Percentiles rank a stretch among this genome's conserved stretches.
Evolutionary conservation across 306 rosid genomes (phyloP).

Genomic region (Hylodesmum podocarpum): DNA sequence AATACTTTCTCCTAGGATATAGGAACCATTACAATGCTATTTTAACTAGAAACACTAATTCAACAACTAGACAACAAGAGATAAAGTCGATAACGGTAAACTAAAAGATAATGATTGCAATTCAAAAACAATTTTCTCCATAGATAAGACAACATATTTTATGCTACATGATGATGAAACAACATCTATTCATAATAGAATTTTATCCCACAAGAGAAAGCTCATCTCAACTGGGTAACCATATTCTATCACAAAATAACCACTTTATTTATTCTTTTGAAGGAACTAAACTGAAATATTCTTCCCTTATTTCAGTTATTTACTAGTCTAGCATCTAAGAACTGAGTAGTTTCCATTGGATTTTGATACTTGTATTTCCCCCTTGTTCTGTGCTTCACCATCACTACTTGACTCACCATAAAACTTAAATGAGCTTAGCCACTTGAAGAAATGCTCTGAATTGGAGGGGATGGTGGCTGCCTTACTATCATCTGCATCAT

Average conservation of each 20-base stretch:
- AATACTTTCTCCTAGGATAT: too few relatives aligned
- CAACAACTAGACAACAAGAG: too few relatives aligned
- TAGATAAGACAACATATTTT: not conserved
- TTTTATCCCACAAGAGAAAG: not conserved
- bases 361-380: not conserved
- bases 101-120: too few relatives aligned
- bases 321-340: constrained; percentile 4
- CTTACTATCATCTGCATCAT: constrained; percentile 18
- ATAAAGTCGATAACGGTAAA: too few relatives aligned
- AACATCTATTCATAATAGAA: not conserved
- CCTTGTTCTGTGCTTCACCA: constrained; percentile 9
- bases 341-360: not conserved
- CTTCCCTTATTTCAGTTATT: not conserved
- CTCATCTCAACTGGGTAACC: not conserved
- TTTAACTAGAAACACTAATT: too few relatives aligned
- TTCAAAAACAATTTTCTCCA: too few relatives aligned
- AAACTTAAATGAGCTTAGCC: not conserved
- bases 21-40: too few relatives aligned
- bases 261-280: constrained; percentile 29
- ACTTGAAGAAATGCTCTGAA: constrained; percentile 30
- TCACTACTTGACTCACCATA: constrained; percentile 24
- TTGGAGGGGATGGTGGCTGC: constrained; percentile 50
- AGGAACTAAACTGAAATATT: not conserved
- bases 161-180: not conserved
- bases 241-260: not conserved